A percentile compares a stretch with the other conserved stretches of the same genome.
Conservation (phyloP, 176 grass and related monocot genomes). For the Oryza rufipogon region DNA sequence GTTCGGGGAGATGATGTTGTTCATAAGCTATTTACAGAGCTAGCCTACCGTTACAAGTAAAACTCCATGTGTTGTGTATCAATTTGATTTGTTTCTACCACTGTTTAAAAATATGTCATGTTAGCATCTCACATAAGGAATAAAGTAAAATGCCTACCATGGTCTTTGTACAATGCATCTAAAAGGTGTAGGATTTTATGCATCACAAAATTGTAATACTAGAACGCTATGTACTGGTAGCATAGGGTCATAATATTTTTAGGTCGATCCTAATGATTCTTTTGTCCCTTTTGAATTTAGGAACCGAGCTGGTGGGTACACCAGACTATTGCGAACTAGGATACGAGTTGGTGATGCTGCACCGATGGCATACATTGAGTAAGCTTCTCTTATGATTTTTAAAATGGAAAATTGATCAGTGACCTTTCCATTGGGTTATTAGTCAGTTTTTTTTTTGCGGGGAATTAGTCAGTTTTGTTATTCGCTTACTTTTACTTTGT, state of each 20-base stretch:
- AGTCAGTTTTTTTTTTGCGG: neutral
- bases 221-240: neutral
- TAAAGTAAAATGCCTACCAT: neutral
- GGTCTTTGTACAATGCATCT: neutral
- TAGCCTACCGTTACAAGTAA: conserved; percentile 90
- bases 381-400: conserved; percentile 42
- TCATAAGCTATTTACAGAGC: conserved; percentile 94
- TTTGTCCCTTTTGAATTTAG: conserved; percentile 32
- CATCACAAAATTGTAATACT: neutral
- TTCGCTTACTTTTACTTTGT: neutral
- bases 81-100: neutral
- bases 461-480: neutral
- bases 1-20: conserved; percentile 93
- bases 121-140: neutral
- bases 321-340: conserved; percentile 73
- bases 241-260: neutral
- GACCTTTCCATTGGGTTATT: neutral
- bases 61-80: neutral
- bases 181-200: neutral
- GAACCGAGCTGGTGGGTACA: conserved; percentile 83
- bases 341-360: conserved; percentile 92
- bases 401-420: too few species aligned
- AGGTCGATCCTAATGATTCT: neutral
- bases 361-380: conserved; percentile 96
- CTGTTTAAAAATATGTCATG: neutral